Base-by-base conservation (phyloP, 805 yeast species). In the Candida boleticola region DNA sequence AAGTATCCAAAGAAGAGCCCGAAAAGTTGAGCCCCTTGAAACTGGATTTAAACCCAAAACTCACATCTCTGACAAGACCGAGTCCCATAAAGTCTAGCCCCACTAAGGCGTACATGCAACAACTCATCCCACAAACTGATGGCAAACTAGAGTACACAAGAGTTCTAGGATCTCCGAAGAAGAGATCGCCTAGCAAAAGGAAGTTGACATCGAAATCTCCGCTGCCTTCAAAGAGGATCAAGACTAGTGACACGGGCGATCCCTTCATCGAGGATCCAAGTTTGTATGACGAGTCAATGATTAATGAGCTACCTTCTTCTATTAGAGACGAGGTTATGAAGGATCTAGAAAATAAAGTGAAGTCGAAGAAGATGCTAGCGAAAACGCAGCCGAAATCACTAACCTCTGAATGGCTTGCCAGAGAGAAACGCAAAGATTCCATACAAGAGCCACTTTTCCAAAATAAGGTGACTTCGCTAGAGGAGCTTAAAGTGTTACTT, bases 251-350 rank as follows among this genome's bases (percentile, higher is more conserved):
- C 26, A 49, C 46, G 13, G 21, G 22, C 27, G 11, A 23, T 23
- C 7, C 27, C 27, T 23, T 7, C 27, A 55, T 44, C 37, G 57
- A 57, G 14, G 57, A 57, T 2, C 50, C 64, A 5, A 53, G 55
- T 3, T 52, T 68, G 2, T 66, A 65, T 44, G 73, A 70, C 43
- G 57, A 61, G 6, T 57, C 65, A 0, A 59, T 70, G 6, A 44
- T 71, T 21, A 53, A 64, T 20, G 74, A 65, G 42, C 50, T 71
- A 5, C 75, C 76, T 0, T 60, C 73, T 0, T 60, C 63, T 5
- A 50, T 71, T 10, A 55, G 63, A 39, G 46, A 61, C 6, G 72
- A 69, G 40, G 68, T 69, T 4, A 39, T 64, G 36, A 60, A 61
- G 37, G 73, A 69, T 29, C 42, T 64, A 27, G 66, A 62, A 31